phyloP scores from a whole-genome alignment of 2,329 filamentous ascomycete genomes.

The Parascedosporium putredinis region DNA sequence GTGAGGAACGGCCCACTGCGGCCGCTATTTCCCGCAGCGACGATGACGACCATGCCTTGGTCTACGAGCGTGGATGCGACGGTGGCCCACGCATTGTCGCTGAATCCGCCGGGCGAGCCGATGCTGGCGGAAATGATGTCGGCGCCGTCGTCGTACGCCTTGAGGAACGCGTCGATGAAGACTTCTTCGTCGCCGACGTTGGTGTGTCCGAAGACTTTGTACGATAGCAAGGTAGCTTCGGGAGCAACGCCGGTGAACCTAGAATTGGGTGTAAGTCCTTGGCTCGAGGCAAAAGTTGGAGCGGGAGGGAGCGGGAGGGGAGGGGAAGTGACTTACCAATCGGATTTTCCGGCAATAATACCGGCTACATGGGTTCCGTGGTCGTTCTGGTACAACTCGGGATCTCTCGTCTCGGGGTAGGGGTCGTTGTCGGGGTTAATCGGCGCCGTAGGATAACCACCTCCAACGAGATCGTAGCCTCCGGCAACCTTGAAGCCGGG shows the following conservation, averaged over 20 bases:
- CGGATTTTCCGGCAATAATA: slow-evolving; percentile 14
- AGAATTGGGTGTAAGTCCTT: not conserved
- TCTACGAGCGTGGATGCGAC: slow-evolving; percentile 29
- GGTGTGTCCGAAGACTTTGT: slow-evolving; percentile 11
- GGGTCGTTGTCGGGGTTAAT: slow-evolving; percentile 9
- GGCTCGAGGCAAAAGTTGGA: too few species aligned
- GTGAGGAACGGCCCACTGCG: slow-evolving; percentile 35
- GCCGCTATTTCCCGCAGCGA: slow-evolving; percentile 42
- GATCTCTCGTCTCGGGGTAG: slow-evolving; percentile 6
- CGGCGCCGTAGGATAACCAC: slow-evolving; percentile 4
- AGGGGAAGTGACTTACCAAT: not conserved
- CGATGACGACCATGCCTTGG: slow-evolving; percentile 36
- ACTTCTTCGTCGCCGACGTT: slow-evolving; percentile 17
- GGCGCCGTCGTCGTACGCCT: slow-evolving; percentile 22
- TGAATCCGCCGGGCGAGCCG: slow-evolving; percentile 26
- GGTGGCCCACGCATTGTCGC: slow-evolving; percentile 30
- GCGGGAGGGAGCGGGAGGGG: not conserved
- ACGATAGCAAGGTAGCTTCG: slow-evolving; percentile 13
- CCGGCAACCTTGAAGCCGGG: slow-evolving; percentile 26
- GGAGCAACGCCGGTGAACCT: slow-evolving; percentile 15
- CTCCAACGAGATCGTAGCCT: slow-evolving; percentile 27
- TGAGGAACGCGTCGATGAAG: slow-evolving; percentile 24
- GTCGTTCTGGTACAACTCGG: slow-evolving; percentile 11
- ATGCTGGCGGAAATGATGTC: slow-evolving; percentile 34
- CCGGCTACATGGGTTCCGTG: slow-evolving; percentile 27